These are phyloP conservation scores for Boletus sensibilis DNA, from an alignment of 768 basidiomycete species.

Conservation along the genomic window DNA sequence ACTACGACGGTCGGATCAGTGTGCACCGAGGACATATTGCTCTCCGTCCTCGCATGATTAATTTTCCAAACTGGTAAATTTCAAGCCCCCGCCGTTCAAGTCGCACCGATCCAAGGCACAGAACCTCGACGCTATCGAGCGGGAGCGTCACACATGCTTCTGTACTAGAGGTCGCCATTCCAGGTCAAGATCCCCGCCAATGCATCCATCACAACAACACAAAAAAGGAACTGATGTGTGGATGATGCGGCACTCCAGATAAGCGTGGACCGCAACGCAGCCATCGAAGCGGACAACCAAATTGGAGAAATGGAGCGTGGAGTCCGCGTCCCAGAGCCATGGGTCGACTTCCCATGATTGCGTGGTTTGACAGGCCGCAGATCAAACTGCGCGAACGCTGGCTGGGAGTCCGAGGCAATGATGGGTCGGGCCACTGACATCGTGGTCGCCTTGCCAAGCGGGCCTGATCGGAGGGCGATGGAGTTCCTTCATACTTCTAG, in stretches of 20 bases:
- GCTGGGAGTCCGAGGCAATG: background rate
- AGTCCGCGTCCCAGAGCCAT: background rate
- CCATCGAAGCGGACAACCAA: background rate
- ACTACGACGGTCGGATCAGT: too few relatives aligned
- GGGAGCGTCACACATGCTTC: background rate
- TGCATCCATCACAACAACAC: background rate
- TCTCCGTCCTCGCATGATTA: background rate
- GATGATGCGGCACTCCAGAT: background rate
- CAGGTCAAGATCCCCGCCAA: background rate
- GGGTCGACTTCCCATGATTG: background rate
- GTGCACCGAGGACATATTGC: background rate
- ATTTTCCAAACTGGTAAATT: background rate
- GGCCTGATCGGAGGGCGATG: too few relatives aligned
- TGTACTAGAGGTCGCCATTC: background rate
- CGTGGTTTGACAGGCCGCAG: background rate
- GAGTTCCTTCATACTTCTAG: background rate
- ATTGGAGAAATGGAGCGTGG: conserved; percentile 5
- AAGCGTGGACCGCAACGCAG: background rate
- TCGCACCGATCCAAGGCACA: background rate
- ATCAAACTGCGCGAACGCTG: background rate
- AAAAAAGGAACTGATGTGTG: too few relatives aligned
- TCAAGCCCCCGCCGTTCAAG: background rate
- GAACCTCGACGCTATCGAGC: background rate
- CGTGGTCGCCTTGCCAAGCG: background rate
- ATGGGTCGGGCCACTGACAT: background rate